Evolutionary conservation across 306 rosid genomes (phyloP).

Genomic region (Dryas octopetala): DNA sequence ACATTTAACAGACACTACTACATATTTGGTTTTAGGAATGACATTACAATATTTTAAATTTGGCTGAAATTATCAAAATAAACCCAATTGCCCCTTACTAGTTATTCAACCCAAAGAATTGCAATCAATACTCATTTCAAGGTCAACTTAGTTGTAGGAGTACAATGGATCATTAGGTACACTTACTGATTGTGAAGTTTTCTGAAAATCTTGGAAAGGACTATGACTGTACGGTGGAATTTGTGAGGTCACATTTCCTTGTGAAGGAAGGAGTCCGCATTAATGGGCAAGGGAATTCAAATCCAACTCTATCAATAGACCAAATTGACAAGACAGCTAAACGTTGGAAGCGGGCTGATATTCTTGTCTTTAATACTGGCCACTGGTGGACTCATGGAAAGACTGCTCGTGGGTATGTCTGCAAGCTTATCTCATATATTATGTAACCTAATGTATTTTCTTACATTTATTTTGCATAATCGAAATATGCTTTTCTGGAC

Average conservation of each 20-base stretch:
- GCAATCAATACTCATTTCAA: not conserved
- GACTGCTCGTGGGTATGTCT: conserved; percentile 88
- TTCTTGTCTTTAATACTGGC: conserved; percentile 93
- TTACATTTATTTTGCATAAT: not conserved
- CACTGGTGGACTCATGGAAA: conserved; percentile 99
- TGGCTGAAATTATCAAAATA: not conserved
- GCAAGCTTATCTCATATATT: conserved; percentile 8
- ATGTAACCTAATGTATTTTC: not conserved
- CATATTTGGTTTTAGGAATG: not conserved
- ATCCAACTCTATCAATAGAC: conserved; percentile 89
- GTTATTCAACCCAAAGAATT: conserved; percentile 8
- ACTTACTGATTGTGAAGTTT: conserved; percentile 31
- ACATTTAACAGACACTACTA: not conserved
- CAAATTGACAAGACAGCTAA: conserved; percentile 75
- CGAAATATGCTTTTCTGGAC: not conserved
- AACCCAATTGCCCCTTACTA: not conserved
- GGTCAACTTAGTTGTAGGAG: conserved; percentile 18
- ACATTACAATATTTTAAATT: not conserved
- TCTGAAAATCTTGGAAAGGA: conserved; percentile 61
- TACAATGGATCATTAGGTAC: conserved; percentile 5
- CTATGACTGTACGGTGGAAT: conserved; percentile 70
- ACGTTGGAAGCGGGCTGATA: conserved; percentile 90
- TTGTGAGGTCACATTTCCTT: conserved; percentile 96
- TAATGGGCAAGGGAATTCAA: conserved; percentile 68
- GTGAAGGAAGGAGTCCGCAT: conserved; percentile 80